A percentile compares a stretch with the other conserved stretches of the same genome.
These are phyloP conservation scores for Schizosaccharomyces osmophilus DNA, from an alignment of 805 yeast genomes.

Conservation along the genomic window DNA sequence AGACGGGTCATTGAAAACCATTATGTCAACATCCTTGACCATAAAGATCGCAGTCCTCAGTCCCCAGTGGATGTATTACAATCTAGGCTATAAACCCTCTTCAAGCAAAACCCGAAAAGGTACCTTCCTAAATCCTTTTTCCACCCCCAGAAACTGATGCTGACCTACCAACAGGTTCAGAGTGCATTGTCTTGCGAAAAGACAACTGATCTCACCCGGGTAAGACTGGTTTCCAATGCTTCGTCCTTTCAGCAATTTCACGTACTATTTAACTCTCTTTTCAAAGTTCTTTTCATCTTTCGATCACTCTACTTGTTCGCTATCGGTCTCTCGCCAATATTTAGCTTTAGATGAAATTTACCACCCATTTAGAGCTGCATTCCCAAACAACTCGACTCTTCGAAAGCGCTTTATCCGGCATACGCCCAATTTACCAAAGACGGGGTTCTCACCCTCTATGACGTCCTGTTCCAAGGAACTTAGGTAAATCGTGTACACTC, in stretches of 20 bases:
- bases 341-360: slow-evolving; percentile 22
- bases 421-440: slow-evolving; percentile 12
- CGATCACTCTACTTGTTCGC: slow-evolving; percentile 25
- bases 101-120: slow-evolving; percentile 9
- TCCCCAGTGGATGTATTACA: slow-evolving; percentile 4
- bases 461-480: slow-evolving; percentile 20
- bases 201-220: slow-evolving; percentile 9
- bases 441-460: slow-evolving; percentile 23
- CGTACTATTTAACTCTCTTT: slow-evolving; percentile 23
- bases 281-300: slow-evolving; percentile 23
- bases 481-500: slow-evolving; percentile 15
- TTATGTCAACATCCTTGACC: slow-evolving; percentile 18
- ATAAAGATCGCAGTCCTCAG: slow-evolving; percentile 16
- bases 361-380: slow-evolving; percentile 21
- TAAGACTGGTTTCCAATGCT: slow-evolving; percentile 20
- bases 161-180: slow-evolving; percentile 11
- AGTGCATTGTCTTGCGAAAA: slow-evolving; percentile 13
- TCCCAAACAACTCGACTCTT: slow-evolving; percentile 20
- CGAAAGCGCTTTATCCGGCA: slow-evolving; percentile 15
- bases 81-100: slow-evolving; percentile 10
- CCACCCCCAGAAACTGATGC: slow-evolving; percentile 18
- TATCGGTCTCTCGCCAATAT: slow-evolving; percentile 25
- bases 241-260: slow-evolving; percentile 22
- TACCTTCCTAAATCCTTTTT: slow-evolving; percentile 15
- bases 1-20: slow-evolving; percentile 17